Percentiles rank a stretch among this genome's conserved stretches.
Conservation (phyloP, 495 filamentous ascomycete genomes). For the Aspergillus sclerotiicarbonarius region DNA sequence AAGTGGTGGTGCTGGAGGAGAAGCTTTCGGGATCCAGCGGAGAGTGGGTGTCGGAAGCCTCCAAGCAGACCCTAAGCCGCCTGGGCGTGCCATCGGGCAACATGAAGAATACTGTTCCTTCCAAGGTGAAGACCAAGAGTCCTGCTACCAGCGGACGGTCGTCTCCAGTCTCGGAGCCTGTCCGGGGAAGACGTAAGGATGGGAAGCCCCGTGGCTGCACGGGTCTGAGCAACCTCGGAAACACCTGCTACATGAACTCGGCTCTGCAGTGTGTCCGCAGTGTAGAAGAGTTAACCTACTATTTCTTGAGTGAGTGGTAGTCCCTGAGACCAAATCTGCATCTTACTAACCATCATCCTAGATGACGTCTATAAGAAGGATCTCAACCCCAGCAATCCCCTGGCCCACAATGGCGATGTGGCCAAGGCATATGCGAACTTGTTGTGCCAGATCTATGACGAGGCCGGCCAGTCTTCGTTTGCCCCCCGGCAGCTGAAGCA, state of each 20-base stretch:
- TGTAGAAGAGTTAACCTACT: constrained; percentile 86
- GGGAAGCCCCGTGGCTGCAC: constrained; percentile 69
- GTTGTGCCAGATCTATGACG: constrained; percentile 66
- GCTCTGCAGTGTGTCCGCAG: constrained; percentile 90
- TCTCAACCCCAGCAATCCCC: constrained; percentile 77
- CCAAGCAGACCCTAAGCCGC: constrained; percentile 38
- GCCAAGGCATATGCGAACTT: constrained; percentile 76
- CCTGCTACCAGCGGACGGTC: constrained; percentile 55
- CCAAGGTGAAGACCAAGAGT: constrained; percentile 37
- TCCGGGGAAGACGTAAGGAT: constrained; percentile 64
- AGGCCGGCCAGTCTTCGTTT: constrained; percentile 57
- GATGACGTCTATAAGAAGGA: constrained; percentile 70
- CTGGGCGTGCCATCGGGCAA: constrained; percentile 40
- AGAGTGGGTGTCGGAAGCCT: constrained; percentile 61
- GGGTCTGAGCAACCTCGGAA: constrained; percentile 86
- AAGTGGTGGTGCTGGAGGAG: constrained; percentile 78
- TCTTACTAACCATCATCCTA: constrained; percentile 26
- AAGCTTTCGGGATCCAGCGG: constrained; percentile 54
- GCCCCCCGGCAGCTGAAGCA: constrained; percentile 76
- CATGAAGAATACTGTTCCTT: constrained; percentile 33
- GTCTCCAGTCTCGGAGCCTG: constrained; percentile 56
- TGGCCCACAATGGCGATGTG: constrained; percentile 79
- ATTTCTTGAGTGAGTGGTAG: constrained; percentile 66
- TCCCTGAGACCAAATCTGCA: not conserved
- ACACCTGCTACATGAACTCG: constrained; percentile 99